These are phyloP conservation scores for Leccinum rimulosum DNA, from an alignment of 768 basidiomycete species.

Conservation along the genomic window DNA sequence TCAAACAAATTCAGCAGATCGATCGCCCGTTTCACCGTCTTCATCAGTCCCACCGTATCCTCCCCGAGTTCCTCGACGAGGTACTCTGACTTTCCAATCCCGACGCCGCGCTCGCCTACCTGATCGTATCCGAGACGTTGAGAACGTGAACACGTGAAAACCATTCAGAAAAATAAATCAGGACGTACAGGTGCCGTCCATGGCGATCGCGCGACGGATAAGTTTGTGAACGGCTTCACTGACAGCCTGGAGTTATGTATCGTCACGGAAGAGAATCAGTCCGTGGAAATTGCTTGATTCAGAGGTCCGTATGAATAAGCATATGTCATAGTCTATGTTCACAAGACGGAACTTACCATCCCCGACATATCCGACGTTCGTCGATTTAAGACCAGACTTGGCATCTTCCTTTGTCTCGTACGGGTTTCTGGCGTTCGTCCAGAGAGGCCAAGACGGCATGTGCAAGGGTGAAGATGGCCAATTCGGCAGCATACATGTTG, in stretches of 20 bases:
- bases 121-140: constrained; percentile 33
- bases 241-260: constrained; percentile 54
- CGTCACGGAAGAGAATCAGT: constrained; percentile 55
- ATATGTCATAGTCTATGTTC: too few species aligned
- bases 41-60: too few species aligned
- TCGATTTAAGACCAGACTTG: too few species aligned
- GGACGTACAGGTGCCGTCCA: constrained; percentile 73
- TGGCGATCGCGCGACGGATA: constrained; percentile 61
- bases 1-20: too few species aligned
- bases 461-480: constrained; percentile 47
- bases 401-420: too few species aligned
- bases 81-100: constrained; percentile 66
- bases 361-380: too few species aligned
- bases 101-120: constrained; percentile 80
- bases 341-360: too few species aligned
- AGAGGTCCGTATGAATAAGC: too few species aligned
- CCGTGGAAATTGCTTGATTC: constrained; percentile 43
- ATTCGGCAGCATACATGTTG: constrained; percentile 46
- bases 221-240: constrained; percentile 66
- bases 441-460: constrained; percentile 47
- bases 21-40: too few species aligned
- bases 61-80: too few species aligned
- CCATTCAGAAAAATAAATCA: background rate
- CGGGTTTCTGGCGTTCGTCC: constrained; percentile 33
- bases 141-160: background rate